phyloP scores from a whole-genome alignment of 2,329 filamentous ascomycete genomes.

The Elsinoe batatas region DNA sequence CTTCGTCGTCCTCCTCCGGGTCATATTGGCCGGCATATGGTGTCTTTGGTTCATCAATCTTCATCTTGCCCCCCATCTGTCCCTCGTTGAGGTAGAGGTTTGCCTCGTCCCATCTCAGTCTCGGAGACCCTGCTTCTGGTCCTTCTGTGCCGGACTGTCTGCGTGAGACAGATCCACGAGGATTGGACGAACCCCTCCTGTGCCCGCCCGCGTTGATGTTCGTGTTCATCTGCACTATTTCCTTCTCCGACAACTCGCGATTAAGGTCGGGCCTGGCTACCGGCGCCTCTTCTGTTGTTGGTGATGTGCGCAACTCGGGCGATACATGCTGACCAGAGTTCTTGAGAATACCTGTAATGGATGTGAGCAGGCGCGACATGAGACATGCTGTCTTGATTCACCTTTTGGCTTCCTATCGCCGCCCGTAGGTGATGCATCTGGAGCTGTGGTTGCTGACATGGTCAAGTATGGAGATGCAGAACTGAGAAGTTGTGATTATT shows the following conservation, averaged over 20 bases:
- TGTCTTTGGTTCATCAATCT: constrained; percentile 97
- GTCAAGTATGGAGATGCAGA: not conserved
- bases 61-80: constrained; percentile 92
- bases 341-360: constrained; percentile 72
- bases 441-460: constrained; percentile 1
- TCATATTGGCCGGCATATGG: constrained; percentile 91
- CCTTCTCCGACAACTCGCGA: constrained; percentile 60
- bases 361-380: constrained; percentile 3
- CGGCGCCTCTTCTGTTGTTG: constrained; percentile 28
- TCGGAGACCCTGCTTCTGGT: constrained; percentile 53
- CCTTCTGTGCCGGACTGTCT: constrained; percentile 54
- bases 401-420: constrained; percentile 8
- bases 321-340: constrained; percentile 60
- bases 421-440: constrained; percentile 8
- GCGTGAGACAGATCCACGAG: constrained; percentile 58
- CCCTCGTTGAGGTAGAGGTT: constrained; percentile 97
- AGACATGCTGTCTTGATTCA: constrained; percentile 5
- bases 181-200: constrained; percentile 68
- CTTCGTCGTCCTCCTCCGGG: constrained; percentile 75
- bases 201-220: constrained; percentile 85
- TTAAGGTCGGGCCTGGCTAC: constrained; percentile 33
- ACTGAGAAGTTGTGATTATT: not conserved
- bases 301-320: constrained; percentile 36
- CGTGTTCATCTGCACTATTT: constrained; percentile 88
- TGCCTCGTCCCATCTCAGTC: constrained; percentile 96